A percentile compares a stretch with the other conserved stretches of the same genome.
Evolutionary conservation across 257 asterid genomes (phyloP).

Genomic region (Solanum rostratum): DNA sequence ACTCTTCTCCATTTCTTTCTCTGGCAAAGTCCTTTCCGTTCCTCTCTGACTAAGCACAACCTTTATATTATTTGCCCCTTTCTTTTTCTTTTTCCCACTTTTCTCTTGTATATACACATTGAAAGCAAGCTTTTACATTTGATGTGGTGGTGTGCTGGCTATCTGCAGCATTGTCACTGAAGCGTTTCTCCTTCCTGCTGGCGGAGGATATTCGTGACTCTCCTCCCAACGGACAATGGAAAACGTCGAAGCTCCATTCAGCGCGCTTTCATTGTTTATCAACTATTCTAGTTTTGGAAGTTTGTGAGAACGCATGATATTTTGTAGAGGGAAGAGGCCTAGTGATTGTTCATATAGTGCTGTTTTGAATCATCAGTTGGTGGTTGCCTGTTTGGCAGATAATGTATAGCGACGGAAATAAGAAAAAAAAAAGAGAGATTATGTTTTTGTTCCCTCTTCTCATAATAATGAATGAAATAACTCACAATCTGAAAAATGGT

Average conservation of each 20-base stretch:
- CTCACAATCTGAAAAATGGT: neutral
- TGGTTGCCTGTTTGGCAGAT: neutral
- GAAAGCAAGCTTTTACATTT: neutral
- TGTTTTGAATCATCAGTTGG: neutral
- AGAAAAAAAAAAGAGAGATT: neutral
- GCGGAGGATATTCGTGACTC: neutral
- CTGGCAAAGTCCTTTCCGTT: neutral
- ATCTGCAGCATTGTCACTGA: neutral
- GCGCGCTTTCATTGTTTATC: neutral
- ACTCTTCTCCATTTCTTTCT: neutral
- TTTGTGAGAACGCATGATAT: neutral
- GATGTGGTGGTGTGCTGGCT: neutral
- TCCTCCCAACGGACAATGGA: neutral
- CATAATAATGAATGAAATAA: neutral
- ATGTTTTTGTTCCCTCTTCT: neutral
- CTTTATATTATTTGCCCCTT: neutral
- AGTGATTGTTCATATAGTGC: neutral
- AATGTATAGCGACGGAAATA: neutral
- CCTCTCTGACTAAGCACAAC: neutral
- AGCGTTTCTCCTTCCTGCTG: neutral
- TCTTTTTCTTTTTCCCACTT: neutral
- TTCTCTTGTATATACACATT: neutral
- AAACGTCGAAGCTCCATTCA: neutral
- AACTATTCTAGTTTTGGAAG: neutral
- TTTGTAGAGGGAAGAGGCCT: neutral